Evolutionary conservation across 352 stramenopile genomes (phyloP).

Genomic region (Phytopythium mirpurense): DNA sequence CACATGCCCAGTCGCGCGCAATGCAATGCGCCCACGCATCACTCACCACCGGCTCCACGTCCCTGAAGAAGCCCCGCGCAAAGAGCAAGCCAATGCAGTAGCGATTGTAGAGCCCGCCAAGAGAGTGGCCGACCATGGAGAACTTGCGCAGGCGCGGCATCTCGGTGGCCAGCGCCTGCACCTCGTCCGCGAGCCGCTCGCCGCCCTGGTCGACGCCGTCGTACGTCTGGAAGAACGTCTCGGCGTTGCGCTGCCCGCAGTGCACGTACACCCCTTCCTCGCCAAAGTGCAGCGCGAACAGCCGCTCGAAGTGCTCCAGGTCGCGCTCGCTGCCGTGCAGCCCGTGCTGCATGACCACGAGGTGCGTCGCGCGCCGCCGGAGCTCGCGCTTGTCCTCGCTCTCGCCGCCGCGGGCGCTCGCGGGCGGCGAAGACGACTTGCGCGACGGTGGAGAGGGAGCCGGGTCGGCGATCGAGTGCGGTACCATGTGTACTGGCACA

Average conservation of each 20-base stretch:
- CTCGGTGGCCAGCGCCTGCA: conserved; percentile 36
- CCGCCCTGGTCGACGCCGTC: conserved; percentile 70
- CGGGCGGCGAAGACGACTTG: neutral
- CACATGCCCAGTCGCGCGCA: too few species aligned
- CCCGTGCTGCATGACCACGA: conserved; percentile 72
- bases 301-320: conserved; percentile 46
- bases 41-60: conserved; percentile 64
- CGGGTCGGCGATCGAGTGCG: neutral
- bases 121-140: conserved; percentile 73
- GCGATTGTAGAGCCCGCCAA: conserved; percentile 74
- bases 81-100: conserved; percentile 71
- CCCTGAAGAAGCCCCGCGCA: conserved; percentile 61
- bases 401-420: neutral
- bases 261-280: conserved; percentile 46
- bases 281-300: conserved; percentile 42
- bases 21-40: too few species aligned
- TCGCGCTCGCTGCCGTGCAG: conserved; percentile 62
- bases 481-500: neutral
- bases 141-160: conserved; percentile 65
- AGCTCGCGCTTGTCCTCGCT: conserved; percentile 4
- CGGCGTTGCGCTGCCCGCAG: conserved; percentile 40
- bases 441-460: neutral
- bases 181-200: conserved; percentile 64
- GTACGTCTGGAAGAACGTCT: conserved; percentile 66
- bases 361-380: conserved; percentile 31